Evolutionary conservation across 345 rosid genomes (phyloP).

Genomic region (Salix dunnii): DNA sequence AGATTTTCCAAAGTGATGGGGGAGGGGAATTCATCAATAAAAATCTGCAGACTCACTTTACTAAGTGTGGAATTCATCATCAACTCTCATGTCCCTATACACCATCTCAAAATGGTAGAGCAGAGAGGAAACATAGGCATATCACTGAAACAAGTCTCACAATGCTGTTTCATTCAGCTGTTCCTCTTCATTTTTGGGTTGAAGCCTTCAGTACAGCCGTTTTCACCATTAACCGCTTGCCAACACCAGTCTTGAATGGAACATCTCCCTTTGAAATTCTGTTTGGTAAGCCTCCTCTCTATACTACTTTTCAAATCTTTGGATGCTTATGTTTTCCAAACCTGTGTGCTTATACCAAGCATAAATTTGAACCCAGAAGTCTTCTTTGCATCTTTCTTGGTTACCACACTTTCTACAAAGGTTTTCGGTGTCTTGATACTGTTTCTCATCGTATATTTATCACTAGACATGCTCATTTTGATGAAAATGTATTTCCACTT

Average conservation of each 20-base stretch:
- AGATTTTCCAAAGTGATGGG: conserved; percentile 5
- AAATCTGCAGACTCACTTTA: neutral
- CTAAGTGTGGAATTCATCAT: neutral
- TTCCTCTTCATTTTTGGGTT: neutral
- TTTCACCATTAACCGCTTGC: neutral
- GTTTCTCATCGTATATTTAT: neutral
- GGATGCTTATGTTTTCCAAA: neutral
- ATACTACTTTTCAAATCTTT: neutral
- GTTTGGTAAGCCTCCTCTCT: neutral
- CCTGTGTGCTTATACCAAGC: neutral
- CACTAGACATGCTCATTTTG: conserved; percentile 13
- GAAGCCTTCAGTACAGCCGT: neutral
- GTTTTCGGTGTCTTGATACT: neutral
- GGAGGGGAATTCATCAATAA: neutral
- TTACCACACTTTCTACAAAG: neutral
- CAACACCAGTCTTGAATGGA: neutral
- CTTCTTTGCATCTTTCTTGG: neutral
- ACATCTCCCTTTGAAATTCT: neutral
- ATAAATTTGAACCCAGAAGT: neutral
- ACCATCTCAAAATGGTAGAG: neutral
- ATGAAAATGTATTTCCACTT: neutral
- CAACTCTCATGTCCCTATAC: neutral
- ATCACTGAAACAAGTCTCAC: neutral
- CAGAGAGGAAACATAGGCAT: neutral
- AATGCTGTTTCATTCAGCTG: neutral